A percentile compares a stretch with the other conserved stretches of the same genome.
These are phyloP conservation scores for Ziziphus jujuba DNA, from an alignment of 306 rosid genomes.

Conservation along the genomic window DNA sequence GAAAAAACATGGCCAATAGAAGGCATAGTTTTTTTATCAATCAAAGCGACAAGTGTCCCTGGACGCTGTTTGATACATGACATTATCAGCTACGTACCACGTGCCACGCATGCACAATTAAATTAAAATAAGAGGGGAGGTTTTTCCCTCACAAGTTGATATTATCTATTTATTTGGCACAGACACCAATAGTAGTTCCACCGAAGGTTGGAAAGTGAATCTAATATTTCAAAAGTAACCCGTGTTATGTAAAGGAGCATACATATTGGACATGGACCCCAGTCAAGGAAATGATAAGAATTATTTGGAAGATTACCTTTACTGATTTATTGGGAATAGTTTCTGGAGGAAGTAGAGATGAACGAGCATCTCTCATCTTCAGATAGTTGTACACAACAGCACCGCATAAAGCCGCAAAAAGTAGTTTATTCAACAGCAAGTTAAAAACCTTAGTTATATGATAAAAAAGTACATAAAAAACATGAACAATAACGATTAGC, in stretches of 20 bases:
- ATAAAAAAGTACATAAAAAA: background rate
- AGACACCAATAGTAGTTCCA: background rate
- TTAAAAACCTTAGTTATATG: background rate
- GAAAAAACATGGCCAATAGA: too few relatives aligned
- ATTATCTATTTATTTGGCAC: background rate
- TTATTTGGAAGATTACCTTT: slow-evolving; percentile 18
- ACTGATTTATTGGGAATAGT: slow-evolving; percentile 17
- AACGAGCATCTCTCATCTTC: slow-evolving; percentile 20
- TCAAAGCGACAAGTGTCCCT: too few relatives aligned
- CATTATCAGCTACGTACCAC: background rate
- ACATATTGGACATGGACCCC: slow-evolving; percentile 9
- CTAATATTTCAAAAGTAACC: background rate
- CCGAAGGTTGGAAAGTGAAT: background rate
- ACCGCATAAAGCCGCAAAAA: slow-evolving; percentile 13
- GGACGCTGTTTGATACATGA: too few relatives aligned
- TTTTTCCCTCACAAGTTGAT: background rate
- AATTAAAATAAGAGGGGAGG: background rate
- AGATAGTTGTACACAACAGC: slow-evolving; percentile 21
- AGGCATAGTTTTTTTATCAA: too few relatives aligned
- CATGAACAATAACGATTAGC: background rate
- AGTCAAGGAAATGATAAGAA: slow-evolving; percentile 18
- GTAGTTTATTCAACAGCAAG: background rate
- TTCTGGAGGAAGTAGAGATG: slow-evolving; percentile 24
- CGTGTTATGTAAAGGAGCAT: background rate
- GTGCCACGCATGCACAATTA: background rate